A percentile compares a stretch with the other conserved stretches of the same genome.
These are phyloP conservation scores for Theobroma grandiflorum DNA, from an alignment of 441 rosid species.

Conservation along the genomic window DNA sequence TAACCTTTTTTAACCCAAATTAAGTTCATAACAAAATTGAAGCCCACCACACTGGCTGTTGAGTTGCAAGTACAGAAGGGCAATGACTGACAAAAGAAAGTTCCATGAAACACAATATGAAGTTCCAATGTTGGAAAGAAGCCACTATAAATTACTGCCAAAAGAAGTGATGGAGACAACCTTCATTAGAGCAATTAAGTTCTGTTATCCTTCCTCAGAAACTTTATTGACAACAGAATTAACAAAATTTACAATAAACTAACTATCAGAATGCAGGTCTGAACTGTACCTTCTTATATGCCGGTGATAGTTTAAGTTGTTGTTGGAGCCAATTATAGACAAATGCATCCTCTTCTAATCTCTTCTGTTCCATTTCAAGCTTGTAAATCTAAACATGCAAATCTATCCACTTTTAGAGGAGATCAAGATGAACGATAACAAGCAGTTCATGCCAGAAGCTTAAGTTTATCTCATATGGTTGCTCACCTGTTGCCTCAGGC, in stretches of 20 bases:
- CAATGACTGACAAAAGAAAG: slow-evolving; percentile 1
- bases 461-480: background rate
- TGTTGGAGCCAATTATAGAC: slow-evolving; percentile 94
- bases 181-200: background rate
- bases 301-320: slow-evolving; percentile 88
- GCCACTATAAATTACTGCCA: no score
- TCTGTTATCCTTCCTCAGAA: background rate
- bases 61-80: background rate
- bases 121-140: background rate
- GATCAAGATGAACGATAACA: slow-evolving; percentile 11
- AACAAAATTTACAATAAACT: slow-evolving; percentile 2
- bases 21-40: background rate
- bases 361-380: slow-evolving; percentile 85
- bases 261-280: background rate
- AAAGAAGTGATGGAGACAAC: background rate
- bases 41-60: background rate
- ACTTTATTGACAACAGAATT: background rate
- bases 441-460: background rate
- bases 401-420: slow-evolving; percentile 19
- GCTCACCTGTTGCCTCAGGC: slow-evolving; percentile 81
- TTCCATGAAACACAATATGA: background rate
- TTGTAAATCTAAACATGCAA: slow-evolving; percentile 63
- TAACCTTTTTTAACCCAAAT: background rate
- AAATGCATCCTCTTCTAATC: slow-evolving; percentile 83
- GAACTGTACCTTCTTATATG: slow-evolving; percentile 73